Base-by-base conservation (phyloP, 2,329 filamentous ascomycete genomes). In the Pseudocercospora crystallina region DNA sequence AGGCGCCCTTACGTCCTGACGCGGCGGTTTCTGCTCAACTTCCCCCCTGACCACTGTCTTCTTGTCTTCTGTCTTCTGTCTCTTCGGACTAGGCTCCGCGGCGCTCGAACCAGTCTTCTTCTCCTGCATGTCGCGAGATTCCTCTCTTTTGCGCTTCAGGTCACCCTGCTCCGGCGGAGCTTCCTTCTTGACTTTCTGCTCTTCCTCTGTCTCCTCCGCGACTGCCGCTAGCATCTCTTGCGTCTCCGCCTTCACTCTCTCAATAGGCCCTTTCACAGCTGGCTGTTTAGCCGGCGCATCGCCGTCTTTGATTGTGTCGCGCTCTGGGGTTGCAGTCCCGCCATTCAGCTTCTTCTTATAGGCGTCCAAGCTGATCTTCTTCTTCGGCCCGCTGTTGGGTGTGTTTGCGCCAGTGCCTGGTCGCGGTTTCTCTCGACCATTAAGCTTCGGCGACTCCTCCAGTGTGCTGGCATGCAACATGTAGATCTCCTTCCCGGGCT, bases 361-460 rank as follows among this genome's bases (percentile, higher is more conserved):
- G 34, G 80, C 81, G 36, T 75, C 79, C 46, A 85, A 66, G 47
- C 73, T 82, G 54, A 85, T 83, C 66, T 83, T 84, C 71, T 83
- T 84, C 69, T 80, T 83, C 17, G 74, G 73, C 11, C 47, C 54
- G 30, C 45, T 68, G 38, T 59, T 70, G 26, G 76, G 71, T 14
- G 72, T 75, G 57, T 67, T 71, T 49, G 68, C 67, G 20, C 69
- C 69, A 57, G 68, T 71, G 15, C 55, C 54, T 33, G 64, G 57
- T 17, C 71, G 57, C 53, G 66, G 47, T 55, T 61, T 56, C 31
- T 49, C 40, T 14, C 29, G 47, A 11, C 42, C 45, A 48, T 63
- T 66, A n/a, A 60, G 59, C 10, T 59, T 48, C 39, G 65, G 53
- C 62, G 8, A 64, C 57, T 56, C 57, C 29, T 64, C 59, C 39